phyloP scores from a whole-genome alignment of 768 basidiomycete genomes.

The Botryobasidium botryosum region DNA sequence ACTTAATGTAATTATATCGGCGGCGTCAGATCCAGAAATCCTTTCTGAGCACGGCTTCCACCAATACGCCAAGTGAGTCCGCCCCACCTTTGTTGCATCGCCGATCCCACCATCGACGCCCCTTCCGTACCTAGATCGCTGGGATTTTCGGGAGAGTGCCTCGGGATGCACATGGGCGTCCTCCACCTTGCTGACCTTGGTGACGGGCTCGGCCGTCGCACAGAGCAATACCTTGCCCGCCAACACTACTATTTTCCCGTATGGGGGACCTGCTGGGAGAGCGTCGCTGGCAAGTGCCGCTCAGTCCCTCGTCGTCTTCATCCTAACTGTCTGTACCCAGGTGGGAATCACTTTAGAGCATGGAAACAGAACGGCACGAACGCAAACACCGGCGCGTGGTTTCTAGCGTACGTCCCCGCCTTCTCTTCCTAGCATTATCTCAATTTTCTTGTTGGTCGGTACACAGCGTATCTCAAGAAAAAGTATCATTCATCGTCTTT shows the following conservation, averaged over 20 bases:
- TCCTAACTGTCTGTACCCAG: slow-evolving; percentile 19
- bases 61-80: slow-evolving; percentile 45
- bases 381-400: slow-evolving; percentile 67
- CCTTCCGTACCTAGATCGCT: slow-evolving; percentile 34
- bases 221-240: slow-evolving; percentile 54
- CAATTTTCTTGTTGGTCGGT: background rate
- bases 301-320: background rate
- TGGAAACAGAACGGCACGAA: slow-evolving; percentile 76
- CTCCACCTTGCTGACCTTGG: slow-evolving; percentile 69
- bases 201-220: slow-evolving; percentile 56
- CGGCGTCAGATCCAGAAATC: slow-evolving; percentile 59
- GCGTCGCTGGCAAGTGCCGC: slow-evolving; percentile 33
- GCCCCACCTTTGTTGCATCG: slow-evolving; percentile 1
- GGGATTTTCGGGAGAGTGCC: slow-evolving; percentile 68
- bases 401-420: slow-evolving; percentile 42
- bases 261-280: slow-evolving; percentile 84
- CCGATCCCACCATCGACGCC: background rate
- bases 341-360: slow-evolving; percentile 79
- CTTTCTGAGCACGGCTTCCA: slow-evolving; percentile 59
- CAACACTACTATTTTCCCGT: slow-evolving; percentile 58
- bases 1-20: slow-evolving; percentile 68
- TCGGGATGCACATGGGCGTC: slow-evolving; percentile 60
- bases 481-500: slow-evolving; percentile 20
- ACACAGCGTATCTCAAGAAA: slow-evolving; percentile 54
- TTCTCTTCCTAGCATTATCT: background rate